These are phyloP conservation scores for Xylaria sp. DNA, from an alignment of 2,329 filamentous ascomycete genomes.

Conservation along the genomic window DNA sequence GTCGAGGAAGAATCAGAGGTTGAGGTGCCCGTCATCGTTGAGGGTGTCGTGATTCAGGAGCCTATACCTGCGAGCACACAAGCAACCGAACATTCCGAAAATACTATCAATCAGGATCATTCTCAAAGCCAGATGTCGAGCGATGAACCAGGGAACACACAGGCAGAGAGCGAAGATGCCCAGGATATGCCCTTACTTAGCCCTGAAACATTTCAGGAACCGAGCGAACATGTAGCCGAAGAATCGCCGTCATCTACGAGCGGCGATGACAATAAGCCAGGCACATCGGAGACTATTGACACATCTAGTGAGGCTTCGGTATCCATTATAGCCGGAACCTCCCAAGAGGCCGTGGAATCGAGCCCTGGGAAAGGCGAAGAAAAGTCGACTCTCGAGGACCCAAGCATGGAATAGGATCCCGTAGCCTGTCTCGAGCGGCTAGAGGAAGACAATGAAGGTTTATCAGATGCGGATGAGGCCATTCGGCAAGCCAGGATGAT, in stretches of 20 bases:
- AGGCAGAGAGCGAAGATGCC: slow-evolving; percentile 39
- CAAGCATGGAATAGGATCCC: slow-evolving; percentile 44
- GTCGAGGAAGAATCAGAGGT: slow-evolving; percentile 64
- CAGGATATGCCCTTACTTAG: slow-evolving; percentile 39
- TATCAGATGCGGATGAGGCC: slow-evolving; percentile 27
- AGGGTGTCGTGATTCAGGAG: slow-evolving; percentile 50
- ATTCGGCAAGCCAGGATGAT: slow-evolving; percentile 28
- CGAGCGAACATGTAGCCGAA: slow-evolving; percentile 42
- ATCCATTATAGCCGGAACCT: slow-evolving; percentile 16
- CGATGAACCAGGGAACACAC: slow-evolving; percentile 37
- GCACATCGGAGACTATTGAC: slow-evolving; percentile 19
- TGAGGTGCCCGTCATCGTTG: slow-evolving; percentile 56
- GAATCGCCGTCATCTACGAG: slow-evolving; percentile 44
- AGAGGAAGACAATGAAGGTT: slow-evolving; percentile 33
- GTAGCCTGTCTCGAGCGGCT: slow-evolving; percentile 38
- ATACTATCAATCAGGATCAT: slow-evolving; percentile 28
- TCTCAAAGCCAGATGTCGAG: slow-evolving; percentile 36
- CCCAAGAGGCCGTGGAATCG: slow-evolving; percentile 25
- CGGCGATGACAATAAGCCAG: slow-evolving; percentile 39
- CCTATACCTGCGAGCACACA: slow-evolving; percentile 37
- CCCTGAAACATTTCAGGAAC: slow-evolving; percentile 43
- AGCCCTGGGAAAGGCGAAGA: slow-evolving; percentile 29
- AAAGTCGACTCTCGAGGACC: slow-evolving; percentile 32
- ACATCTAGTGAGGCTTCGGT: slow-evolving; percentile 1
- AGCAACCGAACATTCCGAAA: slow-evolving; percentile 33